Conservation (phyloP, 768 basidiomycete species). For the Sarcomyxa edulis region DNA sequence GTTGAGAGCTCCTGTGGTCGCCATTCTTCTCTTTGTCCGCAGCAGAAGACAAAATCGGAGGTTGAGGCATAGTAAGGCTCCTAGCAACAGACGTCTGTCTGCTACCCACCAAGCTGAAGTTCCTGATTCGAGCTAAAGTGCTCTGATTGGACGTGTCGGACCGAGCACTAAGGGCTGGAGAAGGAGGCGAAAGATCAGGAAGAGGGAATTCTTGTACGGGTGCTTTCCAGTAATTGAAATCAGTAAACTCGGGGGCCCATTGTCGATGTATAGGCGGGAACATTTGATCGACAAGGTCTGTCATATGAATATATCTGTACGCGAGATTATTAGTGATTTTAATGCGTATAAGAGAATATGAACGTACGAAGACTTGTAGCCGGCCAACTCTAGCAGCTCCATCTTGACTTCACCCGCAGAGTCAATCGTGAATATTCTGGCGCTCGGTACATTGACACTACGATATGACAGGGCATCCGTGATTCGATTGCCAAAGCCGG, state of each 20-base stretch:
- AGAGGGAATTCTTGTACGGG: conserved; percentile 74
- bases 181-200: conserved; percentile 81
- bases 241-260: conserved; percentile 87
- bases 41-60: conserved; percentile 3
- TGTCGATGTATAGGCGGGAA: conserved; percentile 94
- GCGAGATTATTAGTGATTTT: conserved; percentile 3
- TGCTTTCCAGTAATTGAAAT: conserved; percentile 94
- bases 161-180: conserved; percentile 89
- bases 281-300: conserved; percentile 99
- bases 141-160: conserved; percentile 81
- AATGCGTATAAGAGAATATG: neutral
- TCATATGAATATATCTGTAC: conserved; percentile 93
- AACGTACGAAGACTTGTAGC: conserved; percentile 91
- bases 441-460: conserved; percentile 90
- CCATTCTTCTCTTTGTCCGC: conserved; percentile 13
- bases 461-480: conserved; percentile 98
- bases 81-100: conserved; percentile 26
- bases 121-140: conserved; percentile 66
- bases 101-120: conserved; percentile 69
- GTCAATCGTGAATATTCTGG: conserved; percentile 96
- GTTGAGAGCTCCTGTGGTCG: conserved; percentile 32
- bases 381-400: conserved; percentile 92
- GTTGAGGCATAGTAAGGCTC: conserved; percentile 1
- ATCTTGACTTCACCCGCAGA: conserved; percentile 93
- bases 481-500: conserved; percentile 97